Base-by-base conservation (phyloP, 805 yeast species). In the Yarrowia alimentaria region DNA sequence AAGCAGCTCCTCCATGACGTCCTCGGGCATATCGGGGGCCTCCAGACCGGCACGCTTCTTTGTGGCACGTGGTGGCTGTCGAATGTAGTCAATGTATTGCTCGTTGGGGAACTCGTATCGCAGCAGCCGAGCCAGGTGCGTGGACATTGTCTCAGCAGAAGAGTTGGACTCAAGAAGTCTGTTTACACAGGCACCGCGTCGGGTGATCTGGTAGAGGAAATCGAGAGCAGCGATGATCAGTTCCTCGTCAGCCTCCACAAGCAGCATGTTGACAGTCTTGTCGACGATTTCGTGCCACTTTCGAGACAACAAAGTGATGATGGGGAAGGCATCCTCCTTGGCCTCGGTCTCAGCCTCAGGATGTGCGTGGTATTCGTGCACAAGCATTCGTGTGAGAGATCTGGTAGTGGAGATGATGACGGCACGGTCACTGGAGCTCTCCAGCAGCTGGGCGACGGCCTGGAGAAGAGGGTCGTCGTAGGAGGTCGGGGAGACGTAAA, bases 341-440 rank as follows among this genome's bases (percentile, higher is more conserved):
- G 25, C 24, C 33, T 40, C 47, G 12, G 50, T 43, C 28, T 43
- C 50, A 5, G 50, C 50, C 16, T 43, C 37, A 6, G 50, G 50
- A 17, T 43, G 50, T 2, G 50, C 50, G 30, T 77, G 75, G 13
- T 77, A 75, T 51, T 75, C 78, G 53, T 83, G 76, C 17, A 84
- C 89, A 55, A 89, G 73, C 50, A 90, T 73, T 62, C 96, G 81
- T 14, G 95, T 79, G 54, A 93, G 69, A 1, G 91, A 79, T 64
- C 93, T 80, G 61, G 89, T 68, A 6, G 83, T 76, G 5, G 89
- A 77, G 22, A 86, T 76, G 25, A 87, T 68, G 51, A 82, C 68
- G 20, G 83, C 75, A 56, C 95, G 77, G 63, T 93, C 98, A 30
- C 74, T 73, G 4, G 80, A 71, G 20, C 65, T 60, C 25, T 66